phyloP scores from a whole-genome alignment of 1,139 yeast species.

The Lodderomyces jiufengensis region DNA sequence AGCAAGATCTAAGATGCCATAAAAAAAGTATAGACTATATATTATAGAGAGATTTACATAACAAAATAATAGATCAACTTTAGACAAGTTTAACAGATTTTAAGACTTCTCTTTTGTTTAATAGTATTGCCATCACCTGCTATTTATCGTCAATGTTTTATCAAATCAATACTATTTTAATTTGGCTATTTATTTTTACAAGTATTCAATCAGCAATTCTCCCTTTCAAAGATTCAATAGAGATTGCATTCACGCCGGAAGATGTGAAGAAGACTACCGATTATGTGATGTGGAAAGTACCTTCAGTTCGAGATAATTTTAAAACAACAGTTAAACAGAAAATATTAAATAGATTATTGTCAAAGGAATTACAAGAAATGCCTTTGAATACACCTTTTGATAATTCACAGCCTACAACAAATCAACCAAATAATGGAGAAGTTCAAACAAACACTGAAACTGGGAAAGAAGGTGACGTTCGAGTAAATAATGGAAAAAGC shows the following conservation, averaged over 20 bases:
- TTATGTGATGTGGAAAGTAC: constrained; percentile 19
- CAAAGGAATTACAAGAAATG: constrained; percentile 14
- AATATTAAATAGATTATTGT: constrained; percentile 13
- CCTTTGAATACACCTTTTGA: constrained; percentile 33
- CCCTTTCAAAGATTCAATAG: constrained; percentile 19
- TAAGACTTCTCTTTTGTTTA: no score
- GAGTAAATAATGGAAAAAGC: no score
- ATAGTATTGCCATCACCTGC: neutral
- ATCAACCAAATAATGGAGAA: constrained; percentile 73
- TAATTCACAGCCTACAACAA: constrained; percentile 23
- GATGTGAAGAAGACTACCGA: constrained; percentile 24
- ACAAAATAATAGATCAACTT: neutral
- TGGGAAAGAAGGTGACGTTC: constrained; percentile 78
- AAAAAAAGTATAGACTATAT: constrained; percentile 9
- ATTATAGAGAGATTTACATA: neutral
- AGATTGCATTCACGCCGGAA: constrained; percentile 22
- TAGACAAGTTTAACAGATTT: no score
- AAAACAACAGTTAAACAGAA: constrained; percentile 39
- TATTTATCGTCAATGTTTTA: neutral
- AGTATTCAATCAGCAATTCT: constrained; percentile 4
- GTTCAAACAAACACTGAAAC: constrained; percentile 24
- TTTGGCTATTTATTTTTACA: neutral
- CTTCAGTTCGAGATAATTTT: constrained; percentile 18
- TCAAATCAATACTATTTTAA: neutral
- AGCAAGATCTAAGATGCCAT: constrained; percentile 14